phyloP scores from a whole-genome alignment of 1,284 basidiomycete genomes.

The Tilletia caries region DNA sequence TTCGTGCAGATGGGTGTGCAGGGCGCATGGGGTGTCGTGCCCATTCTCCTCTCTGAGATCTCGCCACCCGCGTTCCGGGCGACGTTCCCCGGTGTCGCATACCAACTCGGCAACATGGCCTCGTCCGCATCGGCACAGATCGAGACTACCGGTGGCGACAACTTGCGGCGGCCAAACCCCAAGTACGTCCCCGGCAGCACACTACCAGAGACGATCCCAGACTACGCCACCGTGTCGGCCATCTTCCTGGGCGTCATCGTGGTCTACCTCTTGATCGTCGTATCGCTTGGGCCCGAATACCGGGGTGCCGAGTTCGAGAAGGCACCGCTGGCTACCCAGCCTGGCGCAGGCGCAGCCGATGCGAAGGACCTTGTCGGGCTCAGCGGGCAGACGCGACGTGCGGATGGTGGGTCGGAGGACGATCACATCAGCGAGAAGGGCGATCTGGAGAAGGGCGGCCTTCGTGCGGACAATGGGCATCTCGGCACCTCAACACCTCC shows the following conservation, averaged over 20 bases:
- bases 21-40: slow-evolving; percentile 64
- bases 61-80: slow-evolving; percentile 88
- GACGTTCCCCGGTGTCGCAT: slow-evolving; percentile 85
- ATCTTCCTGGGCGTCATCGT: slow-evolving; percentile 71
- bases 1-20: slow-evolving; percentile 57
- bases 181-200: slow-evolving; percentile 23
- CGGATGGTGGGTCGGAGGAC: neutral
- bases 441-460: neutral
- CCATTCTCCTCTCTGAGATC: slow-evolving; percentile 83
- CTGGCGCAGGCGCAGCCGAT: slow-evolving; percentile 64
- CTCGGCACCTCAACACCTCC: neutral
- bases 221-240: slow-evolving; percentile 82
- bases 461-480: neutral
- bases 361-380: slow-evolving; percentile 14
- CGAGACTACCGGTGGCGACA: slow-evolving; percentile 68
- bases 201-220: slow-evolving; percentile 61
- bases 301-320: slow-evolving; percentile 80
- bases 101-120: slow-evolving; percentile 73
- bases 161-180: slow-evolving; percentile 37
- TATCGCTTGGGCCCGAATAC: slow-evolving; percentile 40
- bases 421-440: neutral
- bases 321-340: slow-evolving; percentile 72
- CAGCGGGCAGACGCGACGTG: neutral
- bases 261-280: slow-evolving; percentile 49
- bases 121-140: slow-evolving; percentile 84